Percentiles rank a stretch among this genome's conserved stretches.
phyloP scores from a whole-genome alignment of 352 stramenopile species.

The Pythium vanterpoolii region DNA sequence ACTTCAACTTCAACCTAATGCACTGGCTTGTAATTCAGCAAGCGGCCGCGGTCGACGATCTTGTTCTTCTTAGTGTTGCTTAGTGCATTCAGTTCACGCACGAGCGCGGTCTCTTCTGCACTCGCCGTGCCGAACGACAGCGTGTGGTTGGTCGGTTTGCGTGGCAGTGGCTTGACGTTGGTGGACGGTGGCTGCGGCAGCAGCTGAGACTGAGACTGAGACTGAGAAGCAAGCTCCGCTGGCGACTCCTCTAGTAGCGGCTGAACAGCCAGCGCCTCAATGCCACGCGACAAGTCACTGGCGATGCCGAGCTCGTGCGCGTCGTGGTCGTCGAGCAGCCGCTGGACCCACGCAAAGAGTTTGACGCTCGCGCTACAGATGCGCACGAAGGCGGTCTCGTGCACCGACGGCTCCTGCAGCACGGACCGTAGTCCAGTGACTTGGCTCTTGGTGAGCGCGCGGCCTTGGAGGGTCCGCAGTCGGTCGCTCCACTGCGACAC shows the following conservation, averaged over 20 bases:
- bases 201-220: too few relatives aligned
- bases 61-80: constrained; percentile 16
- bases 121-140: constrained; percentile 8
- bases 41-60: constrained; percentile 28
- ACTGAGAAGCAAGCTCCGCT: too few relatives aligned
- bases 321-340: constrained; percentile 55
- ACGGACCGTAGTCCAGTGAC: constrained; percentile 48
- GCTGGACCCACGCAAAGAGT: constrained; percentile 59
- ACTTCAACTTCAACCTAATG: background rate
- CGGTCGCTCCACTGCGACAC: constrained; percentile 39
- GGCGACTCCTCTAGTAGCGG: background rate
- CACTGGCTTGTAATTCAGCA: constrained; percentile 17
- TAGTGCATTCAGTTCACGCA: constrained; percentile 23
- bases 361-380: constrained; percentile 58
- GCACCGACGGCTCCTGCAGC: constrained; percentile 59
- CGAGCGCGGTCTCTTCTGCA: constrained; percentile 12
- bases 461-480: constrained; percentile 36
- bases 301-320: constrained; percentile 47
- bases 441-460: constrained; percentile 40
- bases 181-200: background rate
- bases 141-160: constrained; percentile 4
- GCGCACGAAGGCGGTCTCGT: constrained; percentile 45
- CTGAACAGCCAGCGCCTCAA: background rate
- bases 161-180: background rate
- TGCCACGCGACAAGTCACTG: background rate